Percentiles rank a stretch among this genome's conserved stretches.
Conservation (phyloP, 2,329 filamentous ascomycete genomes). For the Ceratocystis diversiconidia region DNA sequence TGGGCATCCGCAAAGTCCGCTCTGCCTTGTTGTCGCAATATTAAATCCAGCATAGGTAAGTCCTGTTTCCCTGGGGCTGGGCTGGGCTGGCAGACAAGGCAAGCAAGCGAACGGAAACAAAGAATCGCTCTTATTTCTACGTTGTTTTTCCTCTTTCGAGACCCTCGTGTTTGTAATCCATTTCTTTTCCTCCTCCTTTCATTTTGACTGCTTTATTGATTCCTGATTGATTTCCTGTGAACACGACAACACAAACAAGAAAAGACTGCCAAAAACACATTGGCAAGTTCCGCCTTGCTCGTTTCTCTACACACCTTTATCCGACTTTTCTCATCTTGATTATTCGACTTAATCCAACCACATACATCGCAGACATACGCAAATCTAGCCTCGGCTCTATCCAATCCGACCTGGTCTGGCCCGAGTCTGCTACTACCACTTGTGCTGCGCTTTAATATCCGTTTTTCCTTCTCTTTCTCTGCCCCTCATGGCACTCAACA, state of each 20-base stretch:
- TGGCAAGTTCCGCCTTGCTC: too few relatives aligned
- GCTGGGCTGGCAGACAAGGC: not conserved
- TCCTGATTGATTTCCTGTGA: not conserved
- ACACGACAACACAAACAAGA: too few relatives aligned
- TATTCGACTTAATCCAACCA: too few relatives aligned
- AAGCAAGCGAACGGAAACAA: not conserved
- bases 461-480: not conserved
- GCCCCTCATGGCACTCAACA: slow-evolving; percentile 5
- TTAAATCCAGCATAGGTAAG: not conserved
- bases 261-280: too few relatives aligned
- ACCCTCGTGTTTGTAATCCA: not conserved
- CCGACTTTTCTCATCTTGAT: too few relatives aligned
- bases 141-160: not conserved
- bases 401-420: not conserved
- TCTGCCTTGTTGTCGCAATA: not conserved
- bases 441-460: not conserved
- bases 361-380: too few relatives aligned
- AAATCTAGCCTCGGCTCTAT: too few relatives aligned
- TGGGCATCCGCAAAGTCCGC: not conserved
- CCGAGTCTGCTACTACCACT: not conserved
- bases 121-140: not conserved
- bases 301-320: too few relatives aligned
- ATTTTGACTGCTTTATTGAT: not conserved
- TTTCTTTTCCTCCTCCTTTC: not conserved
- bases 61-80: not conserved